phyloP scores from a whole-genome alignment of 257 asterid genomes.

The Fraxinus excelsior region DNA sequence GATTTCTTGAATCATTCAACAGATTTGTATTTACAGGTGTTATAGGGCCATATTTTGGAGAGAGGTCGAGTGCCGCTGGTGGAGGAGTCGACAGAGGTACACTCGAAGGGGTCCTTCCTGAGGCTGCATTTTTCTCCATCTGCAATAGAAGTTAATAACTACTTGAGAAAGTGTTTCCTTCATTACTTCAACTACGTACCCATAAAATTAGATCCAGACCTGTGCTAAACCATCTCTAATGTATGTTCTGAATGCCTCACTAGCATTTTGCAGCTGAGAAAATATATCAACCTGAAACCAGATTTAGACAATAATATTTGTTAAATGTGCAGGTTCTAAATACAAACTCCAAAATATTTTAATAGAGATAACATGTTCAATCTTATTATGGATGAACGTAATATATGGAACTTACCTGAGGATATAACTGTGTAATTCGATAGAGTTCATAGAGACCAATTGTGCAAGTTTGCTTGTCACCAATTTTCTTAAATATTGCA shows the following conservation, averaged over 20 bases:
- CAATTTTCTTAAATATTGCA: constrained; percentile 97
- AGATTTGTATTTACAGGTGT: constrained; percentile 69
- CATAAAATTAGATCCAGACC: constrained; percentile 43
- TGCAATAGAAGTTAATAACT: constrained; percentile 37
- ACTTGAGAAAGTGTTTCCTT: background rate
- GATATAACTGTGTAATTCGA: constrained; percentile 93
- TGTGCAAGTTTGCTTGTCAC: constrained; percentile 97
- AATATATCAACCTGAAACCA: constrained; percentile 87
- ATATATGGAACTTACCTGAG: constrained; percentile 53
- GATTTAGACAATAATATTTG: constrained; percentile 2
- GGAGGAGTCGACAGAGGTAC: constrained; percentile 97
- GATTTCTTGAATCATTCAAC: constrained; percentile 46
- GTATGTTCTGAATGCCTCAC: constrained; percentile 93
- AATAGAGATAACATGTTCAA: constrained; percentile 1
- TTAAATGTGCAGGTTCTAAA: background rate
- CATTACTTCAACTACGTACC: background rate
- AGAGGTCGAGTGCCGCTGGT: constrained; percentile 67
- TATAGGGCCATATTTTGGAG: constrained; percentile 69
- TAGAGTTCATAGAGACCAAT: constrained; percentile 95
- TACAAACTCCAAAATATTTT: background rate
- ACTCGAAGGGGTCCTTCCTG: constrained; percentile 96
- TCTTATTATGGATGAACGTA: constrained; percentile 17
- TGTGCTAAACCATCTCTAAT: constrained; percentile 97
- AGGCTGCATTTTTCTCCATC: constrained; percentile 99
- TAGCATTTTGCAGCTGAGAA: constrained; percentile 97